Evolutionary conservation across 2,329 filamentous ascomycete species (phyloP).

Genomic region (Aureobasidium sp.): DNA sequence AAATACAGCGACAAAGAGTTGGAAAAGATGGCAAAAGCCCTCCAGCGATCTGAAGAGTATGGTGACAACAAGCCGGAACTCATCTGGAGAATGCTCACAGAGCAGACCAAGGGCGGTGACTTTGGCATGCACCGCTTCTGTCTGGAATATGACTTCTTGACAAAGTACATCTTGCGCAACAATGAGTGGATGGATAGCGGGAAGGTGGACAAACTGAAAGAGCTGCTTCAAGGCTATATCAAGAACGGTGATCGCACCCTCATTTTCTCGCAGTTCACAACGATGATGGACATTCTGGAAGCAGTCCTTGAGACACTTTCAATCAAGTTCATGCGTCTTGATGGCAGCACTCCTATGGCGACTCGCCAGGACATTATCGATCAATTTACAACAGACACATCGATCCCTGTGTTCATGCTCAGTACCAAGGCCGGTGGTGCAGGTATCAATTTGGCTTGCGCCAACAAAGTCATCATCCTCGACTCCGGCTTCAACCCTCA

Average conservation of each 20-base stretch:
- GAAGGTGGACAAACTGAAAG: constrained; percentile 75
- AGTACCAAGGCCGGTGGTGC: constrained; percentile 94
- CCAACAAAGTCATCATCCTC: constrained; percentile 97
- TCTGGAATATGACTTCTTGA: constrained; percentile 44
- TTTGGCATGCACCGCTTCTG: constrained; percentile 57
- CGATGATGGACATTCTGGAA: constrained; percentile 83
- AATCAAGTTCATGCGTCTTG: constrained; percentile 76
- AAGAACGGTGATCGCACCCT: constrained; percentile 78
- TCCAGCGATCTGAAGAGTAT: constrained; percentile 26
- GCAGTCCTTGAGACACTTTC: constrained; percentile 67
- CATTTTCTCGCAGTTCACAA: constrained; percentile 89
- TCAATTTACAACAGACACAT: constrained; percentile 66
- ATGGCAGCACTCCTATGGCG: constrained; percentile 74
- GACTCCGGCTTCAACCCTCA: constrained; percentile 97
- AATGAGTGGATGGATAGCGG: constrained; percentile 67
- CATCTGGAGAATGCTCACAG: constrained; percentile 58
- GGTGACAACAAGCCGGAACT: constrained; percentile 27
- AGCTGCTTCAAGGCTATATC: constrained; percentile 66
- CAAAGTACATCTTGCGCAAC: constrained; percentile 51
- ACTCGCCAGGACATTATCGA: constrained; percentile 85
- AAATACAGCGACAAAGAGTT: constrained; percentile 71
- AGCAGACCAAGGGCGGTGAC: constrained; percentile 71
- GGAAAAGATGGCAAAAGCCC: constrained; percentile 54
- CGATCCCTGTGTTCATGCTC: constrained; percentile 84
- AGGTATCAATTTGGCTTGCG: constrained; percentile 89